Evolutionary conservation across 768 basidiomycete genomes (phyloP).

Genomic region (Leucocoprinus leucothites): DNA sequence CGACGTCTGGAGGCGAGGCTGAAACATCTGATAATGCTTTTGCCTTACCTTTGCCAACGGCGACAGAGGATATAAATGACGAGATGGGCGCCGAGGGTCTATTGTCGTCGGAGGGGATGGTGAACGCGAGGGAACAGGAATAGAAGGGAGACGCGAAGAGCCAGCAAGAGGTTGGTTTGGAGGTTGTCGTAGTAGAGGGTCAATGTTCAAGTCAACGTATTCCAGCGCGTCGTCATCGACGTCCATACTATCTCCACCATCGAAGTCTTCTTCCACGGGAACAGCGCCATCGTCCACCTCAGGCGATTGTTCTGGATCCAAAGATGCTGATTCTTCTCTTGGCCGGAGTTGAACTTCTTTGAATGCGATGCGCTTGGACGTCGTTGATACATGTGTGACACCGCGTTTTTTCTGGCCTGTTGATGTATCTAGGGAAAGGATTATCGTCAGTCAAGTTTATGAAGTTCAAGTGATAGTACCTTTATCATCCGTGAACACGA

Average conservation of each 20-base stretch:
- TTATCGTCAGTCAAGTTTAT: too few relatives aligned
- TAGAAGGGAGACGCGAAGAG: background rate
- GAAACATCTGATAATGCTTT: too few relatives aligned
- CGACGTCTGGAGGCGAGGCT: background rate
- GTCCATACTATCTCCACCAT: background rate
- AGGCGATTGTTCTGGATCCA: too few relatives aligned
- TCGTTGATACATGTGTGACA: constrained; percentile 55
- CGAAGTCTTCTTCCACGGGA: background rate
- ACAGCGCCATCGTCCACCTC: background rate
- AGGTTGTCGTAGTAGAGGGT: background rate
- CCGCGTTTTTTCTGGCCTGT: constrained; percentile 41
- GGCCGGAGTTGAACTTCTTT: constrained; percentile 60
- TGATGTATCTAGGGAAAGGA: background rate
- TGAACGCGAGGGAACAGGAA: background rate
- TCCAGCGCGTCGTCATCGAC: constrained; percentile 1
- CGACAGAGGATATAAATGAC: background rate
- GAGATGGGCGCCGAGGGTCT: background rate
- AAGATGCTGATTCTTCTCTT: constrained; percentile 24
- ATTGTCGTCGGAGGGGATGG: background rate
- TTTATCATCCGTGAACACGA: constrained; percentile 71
- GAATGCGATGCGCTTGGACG: constrained; percentile 70
- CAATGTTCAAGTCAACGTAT: constrained; percentile 3
- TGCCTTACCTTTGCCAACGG: constrained; percentile 15
- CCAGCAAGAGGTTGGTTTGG: background rate
- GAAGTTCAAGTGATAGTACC: constrained; percentile 38